Percentiles rank a stretch among this genome's conserved stretches.
Evolutionary conservation across 306 rosid genomes (phyloP).

Genomic region (Cyamopsis tetragonoloba): DNA sequence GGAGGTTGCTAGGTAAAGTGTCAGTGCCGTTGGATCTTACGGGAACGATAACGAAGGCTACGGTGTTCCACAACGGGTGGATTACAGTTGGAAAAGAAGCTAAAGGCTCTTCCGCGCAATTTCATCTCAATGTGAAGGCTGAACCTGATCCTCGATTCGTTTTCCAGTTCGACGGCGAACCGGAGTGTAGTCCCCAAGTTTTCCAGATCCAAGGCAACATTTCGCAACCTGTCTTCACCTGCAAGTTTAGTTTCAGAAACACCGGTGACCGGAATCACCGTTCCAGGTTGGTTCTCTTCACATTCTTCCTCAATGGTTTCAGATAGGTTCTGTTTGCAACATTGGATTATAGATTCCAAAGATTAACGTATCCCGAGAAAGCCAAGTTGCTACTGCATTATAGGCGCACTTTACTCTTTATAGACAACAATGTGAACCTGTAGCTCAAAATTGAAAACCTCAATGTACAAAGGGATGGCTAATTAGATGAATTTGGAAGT

Average conservation of each 20-base stretch:
- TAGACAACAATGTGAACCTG: too few relatives aligned
- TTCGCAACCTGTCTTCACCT: conserved; percentile 68
- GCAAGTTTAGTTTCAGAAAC: conserved; percentile 68
- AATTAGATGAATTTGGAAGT: not conserved
- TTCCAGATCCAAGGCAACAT: conserved; percentile 69
- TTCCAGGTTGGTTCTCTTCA: conserved; percentile 37
- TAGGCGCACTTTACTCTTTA: conserved; percentile 19
- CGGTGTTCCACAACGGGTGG: conserved; percentile 63
- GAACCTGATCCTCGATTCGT: conserved; percentile 76
- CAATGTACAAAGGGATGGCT: too few relatives aligned
- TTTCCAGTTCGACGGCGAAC: conserved; percentile 74
- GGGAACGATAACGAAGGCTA: conserved; percentile 41
- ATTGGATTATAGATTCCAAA: not conserved
- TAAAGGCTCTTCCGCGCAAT: conserved; percentile 53
- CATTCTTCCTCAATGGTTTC: not conserved
- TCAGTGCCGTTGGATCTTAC: conserved; percentile 53
- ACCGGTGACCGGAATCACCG: conserved; percentile 58
- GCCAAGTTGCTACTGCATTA: not conserved
- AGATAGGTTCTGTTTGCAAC: too few relatives aligned
- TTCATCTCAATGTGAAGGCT: conserved; percentile 63
- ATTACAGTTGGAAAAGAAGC: conserved; percentile 53
- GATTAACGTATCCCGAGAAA: not conserved
- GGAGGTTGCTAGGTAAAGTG: conserved; percentile 44
- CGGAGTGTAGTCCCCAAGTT: conserved; percentile 74
- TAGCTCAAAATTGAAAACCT: too few relatives aligned